Evolutionary conservation across 2,329 filamentous ascomycete genomes (phyloP), one percentile per base, ranked within the genome.

Genomic region (Fusarium proliferatum): DNA sequence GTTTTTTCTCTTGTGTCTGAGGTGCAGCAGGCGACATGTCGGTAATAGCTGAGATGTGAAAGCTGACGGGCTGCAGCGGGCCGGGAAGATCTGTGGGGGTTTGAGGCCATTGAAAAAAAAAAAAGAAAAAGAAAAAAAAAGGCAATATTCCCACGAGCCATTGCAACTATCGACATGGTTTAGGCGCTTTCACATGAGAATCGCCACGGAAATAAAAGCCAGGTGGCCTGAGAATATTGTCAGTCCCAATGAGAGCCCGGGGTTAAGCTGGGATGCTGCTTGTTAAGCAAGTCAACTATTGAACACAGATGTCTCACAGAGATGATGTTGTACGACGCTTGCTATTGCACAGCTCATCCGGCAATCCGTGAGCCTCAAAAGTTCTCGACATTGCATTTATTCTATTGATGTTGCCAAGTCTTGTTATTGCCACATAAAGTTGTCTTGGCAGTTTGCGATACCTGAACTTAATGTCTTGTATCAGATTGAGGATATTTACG

Each of bases 261-360:
- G 59, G 36, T 43, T 38, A 53, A 55, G 38, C 62, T 60, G 59
- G 63, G 61, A 49, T 67, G 23, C 46, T 67, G 41, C 46, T 46
- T 61, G 61, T 61, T 34, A 30, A 48, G 42, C 58, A 43, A 61
- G 57, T 71, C 69, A 75, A 55, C 63, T 55, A 45, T 41, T 61
- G 39, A 45, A 19, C 64, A 67, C 34, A 46, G 49, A 62, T 75
- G 74, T 76, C 74, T 75, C 74, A 75, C 69, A 53, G 62, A 71
- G 55, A 67, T 67, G 61, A 59, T 61, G 52, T 19, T 68, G 61
- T 58, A 49, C 42, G 45, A 67, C 57, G 51, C 45, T 56, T 28
- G 9, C 7, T 16, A 53, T 62, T 60, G 56, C 46, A 57, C 58
- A 61, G 39, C 60, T 64, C 59, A 65, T 64, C 23, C n/a, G 45